A percentile compares a stretch with the other conserved stretches of the same genome.
Evolutionary conservation across 192 early-diverging fungal species (phyloP).

Genomic region (Powellomyces hirtus): DNA sequence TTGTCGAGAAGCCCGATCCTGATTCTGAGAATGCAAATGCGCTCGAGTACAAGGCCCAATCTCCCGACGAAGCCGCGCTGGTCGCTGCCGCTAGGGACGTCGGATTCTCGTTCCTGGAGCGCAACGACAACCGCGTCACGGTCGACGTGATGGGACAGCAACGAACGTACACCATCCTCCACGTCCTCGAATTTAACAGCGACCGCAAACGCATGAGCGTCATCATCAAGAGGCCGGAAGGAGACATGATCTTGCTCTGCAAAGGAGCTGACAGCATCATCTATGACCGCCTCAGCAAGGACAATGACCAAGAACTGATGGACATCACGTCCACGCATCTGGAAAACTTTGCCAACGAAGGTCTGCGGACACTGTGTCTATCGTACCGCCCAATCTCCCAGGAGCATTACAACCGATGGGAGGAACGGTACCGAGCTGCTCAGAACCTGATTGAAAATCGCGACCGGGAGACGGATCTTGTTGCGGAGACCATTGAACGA

Average conservation of each 20-base stretch:
- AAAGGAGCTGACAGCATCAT: constrained; percentile 98
- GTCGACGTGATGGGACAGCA: constrained; percentile 77
- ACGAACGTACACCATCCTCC: constrained; percentile 71
- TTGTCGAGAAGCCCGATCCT: constrained; percentile 66
- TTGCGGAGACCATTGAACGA: constrained; percentile 77
- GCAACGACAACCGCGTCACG: constrained; percentile 64
- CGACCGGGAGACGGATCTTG: constrained; percentile 65
- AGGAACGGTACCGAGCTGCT: constrained; percentile 70
- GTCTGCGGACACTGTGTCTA: constrained; percentile 87
- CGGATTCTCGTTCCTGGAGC: constrained; percentile 79
- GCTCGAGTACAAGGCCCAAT: constrained; percentile 83
- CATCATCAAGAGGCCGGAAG: constrained; percentile 78
- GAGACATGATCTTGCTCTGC: constrained; percentile 74
- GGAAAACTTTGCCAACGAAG: constrained; percentile 53
- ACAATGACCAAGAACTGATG: constrained; percentile 46
- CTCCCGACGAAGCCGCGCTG: constrained; percentile 94
- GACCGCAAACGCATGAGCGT: constrained; percentile 95
- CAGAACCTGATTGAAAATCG: constrained; percentile 69
- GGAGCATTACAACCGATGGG: constrained; percentile 75
- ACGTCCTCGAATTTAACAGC: constrained; percentile 92
- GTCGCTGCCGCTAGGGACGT: constrained; percentile 86
- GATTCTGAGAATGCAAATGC: constrained; percentile 1
- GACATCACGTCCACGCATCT: constrained; percentile 42
- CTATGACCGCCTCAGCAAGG: constrained; percentile 68
- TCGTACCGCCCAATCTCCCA: constrained; percentile 72